phyloP scores from a whole-genome alignment of 2,329 filamentous ascomycete species.

The Simplicillium sp. region DNA sequence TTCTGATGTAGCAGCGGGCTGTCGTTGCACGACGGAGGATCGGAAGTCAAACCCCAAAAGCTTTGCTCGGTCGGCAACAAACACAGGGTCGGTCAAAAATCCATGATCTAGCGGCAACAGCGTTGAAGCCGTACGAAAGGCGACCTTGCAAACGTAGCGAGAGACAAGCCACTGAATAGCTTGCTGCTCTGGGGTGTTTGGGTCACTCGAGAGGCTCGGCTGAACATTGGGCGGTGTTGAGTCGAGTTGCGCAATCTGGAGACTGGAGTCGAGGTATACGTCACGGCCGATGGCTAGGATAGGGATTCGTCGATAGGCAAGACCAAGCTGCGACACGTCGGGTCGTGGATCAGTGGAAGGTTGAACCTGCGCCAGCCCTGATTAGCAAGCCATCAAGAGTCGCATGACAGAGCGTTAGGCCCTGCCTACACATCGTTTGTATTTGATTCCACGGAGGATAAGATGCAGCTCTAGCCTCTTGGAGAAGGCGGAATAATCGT shows the following conservation, averaged over 20 bases:
- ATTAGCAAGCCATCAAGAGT: background rate
- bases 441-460: background rate
- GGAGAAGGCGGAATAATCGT: background rate
- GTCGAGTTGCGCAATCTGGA: slow-evolving; percentile 59
- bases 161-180: background rate
- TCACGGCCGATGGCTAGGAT: slow-evolving; percentile 56
- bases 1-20: background rate
- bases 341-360: slow-evolving; percentile 46
- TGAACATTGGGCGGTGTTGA: background rate
- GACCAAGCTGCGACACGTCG: slow-evolving; percentile 49
- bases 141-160: background rate
- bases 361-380: background rate
- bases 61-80: background rate
- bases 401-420: background rate
- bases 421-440: background rate
- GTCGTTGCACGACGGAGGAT: background rate
- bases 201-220: background rate
- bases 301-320: slow-evolving; percentile 62
- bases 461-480: background rate
- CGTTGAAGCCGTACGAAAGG: background rate
- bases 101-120: background rate
- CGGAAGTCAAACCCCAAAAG: background rate
- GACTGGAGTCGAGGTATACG: slow-evolving; percentile 60
- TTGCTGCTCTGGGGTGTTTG: background rate
- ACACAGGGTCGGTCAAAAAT: background rate